These are phyloP conservation scores for Drechslera avenae DNA, from an alignment of 2,329 filamentous ascomycete genomes.

Conservation along the genomic window DNA sequence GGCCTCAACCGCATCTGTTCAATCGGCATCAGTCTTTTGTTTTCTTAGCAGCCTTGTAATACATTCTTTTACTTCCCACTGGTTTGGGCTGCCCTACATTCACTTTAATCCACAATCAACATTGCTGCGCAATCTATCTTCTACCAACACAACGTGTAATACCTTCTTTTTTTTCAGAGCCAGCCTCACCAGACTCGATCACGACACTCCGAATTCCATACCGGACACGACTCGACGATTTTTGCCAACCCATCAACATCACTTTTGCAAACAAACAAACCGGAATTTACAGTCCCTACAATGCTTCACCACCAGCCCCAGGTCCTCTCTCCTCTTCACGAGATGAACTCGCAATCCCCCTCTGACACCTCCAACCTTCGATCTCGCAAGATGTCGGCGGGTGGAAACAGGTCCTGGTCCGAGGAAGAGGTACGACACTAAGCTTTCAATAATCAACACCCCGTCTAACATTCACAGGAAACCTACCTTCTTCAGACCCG, in stretches of 20 bases:
- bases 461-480: conserved; percentile 63
- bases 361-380: conserved; percentile 60
- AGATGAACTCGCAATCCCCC: conserved; percentile 41
- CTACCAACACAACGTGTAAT: conserved; percentile 41
- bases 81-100: conserved; percentile 60
- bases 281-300: conserved; percentile 11
- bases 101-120: conserved; percentile 47
- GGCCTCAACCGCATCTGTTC: conserved; percentile 47
- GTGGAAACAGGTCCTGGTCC: conserved; percentile 81
- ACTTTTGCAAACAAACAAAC: conserved; percentile 1
- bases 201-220: conserved; percentile 55
- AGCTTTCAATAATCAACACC: background rate
- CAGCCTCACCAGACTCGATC: conserved; percentile 46
- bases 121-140: conserved; percentile 51
- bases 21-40: conserved; percentile 48
- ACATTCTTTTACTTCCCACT: conserved; percentile 59
- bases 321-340: conserved; percentile 46
- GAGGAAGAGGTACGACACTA: conserved; percentile 73
- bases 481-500: conserved; percentile 82
- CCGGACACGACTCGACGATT: conserved; percentile 34
- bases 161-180: conserved; percentile 48
- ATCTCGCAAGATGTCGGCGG: conserved; percentile 70
- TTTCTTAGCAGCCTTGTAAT: conserved; percentile 50
- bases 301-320: conserved; percentile 49
- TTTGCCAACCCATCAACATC: conserved; percentile 35